Conservation (phyloP, 768 basidiomycete genomes). For the Mycena chlorophos region DNA sequence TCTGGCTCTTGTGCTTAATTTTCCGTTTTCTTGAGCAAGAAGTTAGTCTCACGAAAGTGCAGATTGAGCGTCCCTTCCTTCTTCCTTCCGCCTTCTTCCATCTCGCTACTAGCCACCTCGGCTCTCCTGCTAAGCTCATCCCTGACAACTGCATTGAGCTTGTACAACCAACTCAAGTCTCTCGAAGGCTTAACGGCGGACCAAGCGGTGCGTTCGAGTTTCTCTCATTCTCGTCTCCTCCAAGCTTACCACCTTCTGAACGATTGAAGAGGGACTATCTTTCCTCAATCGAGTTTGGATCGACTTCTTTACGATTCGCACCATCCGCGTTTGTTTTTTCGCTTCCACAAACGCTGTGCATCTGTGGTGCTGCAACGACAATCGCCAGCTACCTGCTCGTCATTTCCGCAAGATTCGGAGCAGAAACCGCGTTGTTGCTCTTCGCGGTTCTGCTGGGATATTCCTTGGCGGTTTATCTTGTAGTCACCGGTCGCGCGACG, state of each 20-base stretch:
- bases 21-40: no score
- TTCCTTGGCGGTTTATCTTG: not conserved
- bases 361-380: slow-evolving; percentile 46
- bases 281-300: slow-evolving; percentile 34
- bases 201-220: slow-evolving; percentile 40
- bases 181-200: slow-evolving; percentile 36
- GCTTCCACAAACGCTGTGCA: slow-evolving; percentile 51
- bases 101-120: slow-evolving; percentile 32
- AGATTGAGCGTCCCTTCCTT: slow-evolving; percentile 39
- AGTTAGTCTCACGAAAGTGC: not conserved
- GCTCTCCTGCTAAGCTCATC: slow-evolving; percentile 33
- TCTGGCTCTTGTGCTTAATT: not conserved
- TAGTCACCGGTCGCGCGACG: not conserved
- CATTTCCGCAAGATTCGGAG: not conserved
- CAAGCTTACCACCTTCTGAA: not conserved
- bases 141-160: slow-evolving; percentile 32
- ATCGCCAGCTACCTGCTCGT: slow-evolving; percentile 10
- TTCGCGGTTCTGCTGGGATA: not conserved
- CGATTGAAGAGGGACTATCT: slow-evolving; percentile 36
- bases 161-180: slow-evolving; percentile 40
- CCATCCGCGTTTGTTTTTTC: slow-evolving; percentile 49
- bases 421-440: not conserved
- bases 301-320: slow-evolving; percentile 46
- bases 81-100: slow-evolving; percentile 29
- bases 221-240: not conserved